Conservation (phyloP, 768 basidiomycete species). For the Trametes villosa region DNA sequence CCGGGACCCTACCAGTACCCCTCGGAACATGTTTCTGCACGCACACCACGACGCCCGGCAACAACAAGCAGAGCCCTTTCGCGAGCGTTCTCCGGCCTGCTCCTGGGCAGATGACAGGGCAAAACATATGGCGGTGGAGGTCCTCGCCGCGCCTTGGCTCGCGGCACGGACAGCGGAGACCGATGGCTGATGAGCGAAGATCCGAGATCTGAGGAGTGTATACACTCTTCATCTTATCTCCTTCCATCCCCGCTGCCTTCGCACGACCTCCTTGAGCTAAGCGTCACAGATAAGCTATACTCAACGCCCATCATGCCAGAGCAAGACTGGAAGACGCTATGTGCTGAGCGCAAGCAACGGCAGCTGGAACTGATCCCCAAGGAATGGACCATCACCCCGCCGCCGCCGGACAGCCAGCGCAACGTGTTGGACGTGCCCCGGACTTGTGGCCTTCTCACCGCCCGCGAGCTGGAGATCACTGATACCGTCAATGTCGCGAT, state of each 20-base stretch:
- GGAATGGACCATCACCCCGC: conserved; percentile 61
- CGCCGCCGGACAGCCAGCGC: conserved; percentile 49
- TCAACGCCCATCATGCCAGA: conserved; percentile 13
- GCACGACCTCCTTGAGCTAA: neutral
- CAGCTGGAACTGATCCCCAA: conserved; percentile 63
- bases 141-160: neutral
- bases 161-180: conserved; percentile 4
- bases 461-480: conserved; percentile 64
- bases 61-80: neutral
- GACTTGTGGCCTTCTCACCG: conserved; percentile 59
- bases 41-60: no score
- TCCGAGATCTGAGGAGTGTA: neutral
- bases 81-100: neutral
- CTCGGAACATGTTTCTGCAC: neutral
- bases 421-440: conserved; percentile 61
- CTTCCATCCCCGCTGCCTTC: neutral
- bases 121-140: neutral
- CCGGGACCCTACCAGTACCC: no score
- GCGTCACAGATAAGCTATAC: neutral
- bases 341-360: conserved; percentile 53
- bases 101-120: neutral
- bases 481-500: conserved; percentile 47
- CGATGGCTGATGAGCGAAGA: neutral
- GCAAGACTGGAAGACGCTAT: conserved; percentile 54
- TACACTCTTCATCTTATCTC: neutral